Evolutionary conservation across 495 filamentous ascomycete species (phyloP), one percentile per base, ranked within the genome.

Genomic region (Cudoniella acicularis): DNA sequence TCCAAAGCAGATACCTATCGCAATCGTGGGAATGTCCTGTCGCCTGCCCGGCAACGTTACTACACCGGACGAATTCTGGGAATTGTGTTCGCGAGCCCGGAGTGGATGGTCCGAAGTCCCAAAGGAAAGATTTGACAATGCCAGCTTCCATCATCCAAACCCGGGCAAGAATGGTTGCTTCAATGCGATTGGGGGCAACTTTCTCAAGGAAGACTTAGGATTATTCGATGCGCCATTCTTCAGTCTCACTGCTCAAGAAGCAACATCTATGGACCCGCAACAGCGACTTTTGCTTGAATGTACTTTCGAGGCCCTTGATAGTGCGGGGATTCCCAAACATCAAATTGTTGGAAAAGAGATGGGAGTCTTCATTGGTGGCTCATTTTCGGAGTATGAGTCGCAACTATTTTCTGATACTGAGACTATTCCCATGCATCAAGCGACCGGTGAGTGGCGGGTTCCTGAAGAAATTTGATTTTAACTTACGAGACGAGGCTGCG

Each of bases 1-100:
- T 41, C 62, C 40, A 45, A 49, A 66, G 67, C 56, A 64, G 64
- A 52, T 56, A 46, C 84, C 84, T 6, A 84, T 86, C 54, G 84
- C 83, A n/a, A 77, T 87, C 27, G 71, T 86, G 43, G 82, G 83
- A 27, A 77, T 87, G 73, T 76, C 77, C 24, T 86, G 81, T 59
- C 78, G 82, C 25, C 82, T 88, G 55, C 83, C 85, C 11, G 83
- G 77, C 8, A 77, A 79, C 58, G 79, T 78, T 45, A 73, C 73
- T 30, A 76, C 66, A 56, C 77, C 79, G 16, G 73, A 76, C 41
- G 75, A 72, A 48, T 76, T 87, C 54, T 88, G 84, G 84, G 66
- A 84, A 41, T 52, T 77, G 46, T 52, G 76, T 42, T 65, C 73
- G 22, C 57, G 69, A 23, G 75, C 86, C 61, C 64, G 83, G 48